Percentiles rank a stretch among this genome's conserved stretches.
Evolutionary conservation across 192 early-diverging fungal genomes (phyloP).

Genomic region (Geosiphon pyriformis): DNA sequence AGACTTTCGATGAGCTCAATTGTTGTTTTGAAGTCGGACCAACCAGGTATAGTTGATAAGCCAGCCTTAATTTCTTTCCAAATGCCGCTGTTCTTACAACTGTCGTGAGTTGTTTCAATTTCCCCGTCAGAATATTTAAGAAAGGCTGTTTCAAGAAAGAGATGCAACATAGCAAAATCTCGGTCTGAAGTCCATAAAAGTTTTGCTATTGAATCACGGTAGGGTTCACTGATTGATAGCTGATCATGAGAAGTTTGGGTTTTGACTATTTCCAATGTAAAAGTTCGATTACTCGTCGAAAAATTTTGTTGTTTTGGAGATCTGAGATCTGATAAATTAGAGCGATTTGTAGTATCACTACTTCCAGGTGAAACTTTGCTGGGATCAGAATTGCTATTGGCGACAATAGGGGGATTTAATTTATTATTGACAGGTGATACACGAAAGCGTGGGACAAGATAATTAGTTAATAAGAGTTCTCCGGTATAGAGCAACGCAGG

Average conservation of each 20-base stretch:
- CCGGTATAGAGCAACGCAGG: conserved; percentile 5
- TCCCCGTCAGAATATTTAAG: conserved; percentile 41
- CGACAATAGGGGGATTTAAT: neutral
- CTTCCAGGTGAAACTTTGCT: neutral
- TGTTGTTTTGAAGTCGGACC: conserved; percentile 28
- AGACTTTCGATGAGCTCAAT: conserved; percentile 36
- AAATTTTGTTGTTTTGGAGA: neutral
- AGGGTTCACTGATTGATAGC: neutral
- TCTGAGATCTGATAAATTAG: neutral
- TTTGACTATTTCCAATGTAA: neutral
- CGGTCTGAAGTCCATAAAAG: conserved; percentile 28
- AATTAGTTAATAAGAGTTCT: conserved; percentile 12
- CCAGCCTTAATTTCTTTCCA: conserved; percentile 31
- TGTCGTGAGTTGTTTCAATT: conserved; percentile 33
- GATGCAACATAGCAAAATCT: conserved; percentile 45
- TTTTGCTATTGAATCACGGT: neutral
- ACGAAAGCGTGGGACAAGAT: conserved; percentile 14
- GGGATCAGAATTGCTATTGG: neutral
- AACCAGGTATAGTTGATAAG: conserved; percentile 16
- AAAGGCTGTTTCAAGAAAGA: conserved; percentile 48
- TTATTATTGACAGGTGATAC: neutral
- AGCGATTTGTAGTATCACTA: neutral
- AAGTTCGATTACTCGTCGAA: conserved; percentile 5
- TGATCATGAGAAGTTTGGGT: neutral
- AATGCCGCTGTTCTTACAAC: conserved; percentile 35